phyloP scores from a whole-genome alignment of 345 rosid species.

The rapeseed (Brassica napus) region DNA sequence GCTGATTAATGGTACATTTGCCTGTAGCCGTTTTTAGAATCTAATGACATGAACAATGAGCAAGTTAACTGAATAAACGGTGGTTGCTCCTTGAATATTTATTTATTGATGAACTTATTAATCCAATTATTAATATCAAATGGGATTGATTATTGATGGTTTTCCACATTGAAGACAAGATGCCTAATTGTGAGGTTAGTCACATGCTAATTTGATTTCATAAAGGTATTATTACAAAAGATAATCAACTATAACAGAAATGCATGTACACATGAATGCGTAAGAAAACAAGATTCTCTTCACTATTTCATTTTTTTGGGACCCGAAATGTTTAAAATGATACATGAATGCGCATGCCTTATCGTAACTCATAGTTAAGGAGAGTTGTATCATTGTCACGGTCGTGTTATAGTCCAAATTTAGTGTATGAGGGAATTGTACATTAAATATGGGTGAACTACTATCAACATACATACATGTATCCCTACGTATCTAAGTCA shows the following conservation, averaged over 20 bases:
- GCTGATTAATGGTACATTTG: conserved; percentile 15
- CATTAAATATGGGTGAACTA: not conserved
- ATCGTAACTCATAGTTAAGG: not conserved
- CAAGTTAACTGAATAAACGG: conserved; percentile 41
- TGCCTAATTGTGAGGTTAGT: conserved; percentile 27
- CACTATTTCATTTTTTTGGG: not conserved
- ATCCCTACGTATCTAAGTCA: conserved; percentile 18
- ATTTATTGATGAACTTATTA: conserved; percentile 8
- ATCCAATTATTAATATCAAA: not conserved
- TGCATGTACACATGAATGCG: not conserved
- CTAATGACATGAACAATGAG: conserved; percentile 8
- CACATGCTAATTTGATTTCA: conserved; percentile 39
- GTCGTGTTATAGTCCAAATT: not conserved
- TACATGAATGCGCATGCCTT: not conserved
- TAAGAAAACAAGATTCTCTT: not conserved
- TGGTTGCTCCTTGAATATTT: conserved; percentile 12
- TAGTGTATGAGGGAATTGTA: not conserved
- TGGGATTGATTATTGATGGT: not conserved
- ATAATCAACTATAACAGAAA: not conserved
- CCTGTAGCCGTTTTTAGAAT: conserved; percentile 23
- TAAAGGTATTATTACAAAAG: conserved; percentile 7
- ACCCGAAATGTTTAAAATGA: not conserved
- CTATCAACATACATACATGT: not conserved
- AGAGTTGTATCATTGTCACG: not conserved
- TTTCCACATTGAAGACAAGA: conserved; percentile 38